A percentile compares a stretch with the other conserved stretches of the same genome.
These are phyloP conservation scores for Dysphania ambrosioides DNA, from an alignment of 148 eudicot genomes.

Conservation along the genomic window DNA sequence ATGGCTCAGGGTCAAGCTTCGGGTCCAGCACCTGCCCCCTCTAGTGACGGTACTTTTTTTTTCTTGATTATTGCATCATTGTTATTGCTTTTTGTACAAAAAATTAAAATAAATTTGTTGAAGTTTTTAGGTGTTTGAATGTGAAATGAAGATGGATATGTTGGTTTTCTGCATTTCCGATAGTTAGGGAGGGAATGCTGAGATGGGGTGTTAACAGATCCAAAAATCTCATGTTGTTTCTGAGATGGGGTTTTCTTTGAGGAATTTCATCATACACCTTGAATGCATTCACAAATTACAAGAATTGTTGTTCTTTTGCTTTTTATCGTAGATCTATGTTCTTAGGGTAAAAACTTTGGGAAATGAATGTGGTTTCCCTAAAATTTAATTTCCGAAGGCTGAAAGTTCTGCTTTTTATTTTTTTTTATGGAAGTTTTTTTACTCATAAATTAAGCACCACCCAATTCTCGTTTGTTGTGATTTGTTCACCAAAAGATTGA, in stretches of 20 bases:
- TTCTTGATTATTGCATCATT: no score
- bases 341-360: neutral
- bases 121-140: neutral
- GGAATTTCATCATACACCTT: slow-evolving; percentile 1
- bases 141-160: slow-evolving; percentile 7
- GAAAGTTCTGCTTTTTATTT: neutral
- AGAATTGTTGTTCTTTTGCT: neutral
- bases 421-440: neutral
- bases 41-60: slow-evolving; percentile 41
- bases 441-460: no score
- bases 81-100: neutral
- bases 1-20: slow-evolving; percentile 39
- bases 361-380: neutral
- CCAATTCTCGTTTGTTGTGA: neutral
- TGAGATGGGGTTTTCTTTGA: slow-evolving; percentile 5
- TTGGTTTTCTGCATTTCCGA: slow-evolving; percentile 5
- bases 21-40: slow-evolving; percentile 47
- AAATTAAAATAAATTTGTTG: neutral
- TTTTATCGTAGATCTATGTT: slow-evolving; percentile 22
- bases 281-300: slow-evolving; percentile 8
- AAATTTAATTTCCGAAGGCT: neutral
- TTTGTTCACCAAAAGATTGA: slow-evolving; percentile 12
- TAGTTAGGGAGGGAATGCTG: neutral
- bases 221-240: neutral
- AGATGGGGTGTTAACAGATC: slow-evolving; percentile 21